phyloP scores from a whole-genome alignment of 768 basidiomycete genomes.

The Pseudohyphozyma bogoriensis region DNA sequence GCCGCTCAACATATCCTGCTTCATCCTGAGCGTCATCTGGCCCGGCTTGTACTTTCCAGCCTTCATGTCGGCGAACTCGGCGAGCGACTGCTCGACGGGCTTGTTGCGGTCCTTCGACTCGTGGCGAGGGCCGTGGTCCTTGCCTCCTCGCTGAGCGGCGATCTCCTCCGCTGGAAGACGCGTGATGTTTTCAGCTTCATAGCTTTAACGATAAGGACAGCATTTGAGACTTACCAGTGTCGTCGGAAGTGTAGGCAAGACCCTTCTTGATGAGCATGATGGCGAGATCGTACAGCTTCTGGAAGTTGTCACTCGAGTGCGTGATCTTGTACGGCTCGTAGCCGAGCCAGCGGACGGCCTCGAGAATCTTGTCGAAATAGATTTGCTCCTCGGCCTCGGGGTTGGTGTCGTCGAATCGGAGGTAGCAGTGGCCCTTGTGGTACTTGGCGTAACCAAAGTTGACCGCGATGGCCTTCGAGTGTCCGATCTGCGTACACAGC shows the following conservation, averaged over 20 bases:
- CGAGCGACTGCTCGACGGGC: constrained; percentile 74
- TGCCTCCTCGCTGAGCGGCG: constrained; percentile 73
- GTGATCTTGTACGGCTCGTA: constrained; percentile 99
- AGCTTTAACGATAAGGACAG: constrained; percentile 2
- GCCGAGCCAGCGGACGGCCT: constrained; percentile 91
- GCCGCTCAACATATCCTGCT: constrained; percentile 80
- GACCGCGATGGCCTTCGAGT: constrained; percentile 96
- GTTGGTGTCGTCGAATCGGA: constrained; percentile 97
- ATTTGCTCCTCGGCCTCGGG: constrained; percentile 92
- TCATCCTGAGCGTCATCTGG: constrained; percentile 90
- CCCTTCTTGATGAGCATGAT: constrained; percentile 77
- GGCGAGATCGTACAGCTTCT: constrained; percentile 72
- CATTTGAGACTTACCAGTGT: constrained; percentile 72
- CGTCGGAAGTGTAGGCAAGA: constrained; percentile 92
- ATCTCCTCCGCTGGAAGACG: constrained; percentile 71
- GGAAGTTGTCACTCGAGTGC: constrained; percentile 96
- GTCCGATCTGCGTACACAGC: constrained; percentile 58
- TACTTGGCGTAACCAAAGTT: constrained; percentile 98
- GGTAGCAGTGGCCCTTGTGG: constrained; percentile 81
- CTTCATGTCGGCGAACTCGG: constrained; percentile 86
- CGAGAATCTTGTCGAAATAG: constrained; percentile 93
- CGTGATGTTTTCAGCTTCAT: no score
- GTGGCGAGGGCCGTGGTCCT: constrained; percentile 62
- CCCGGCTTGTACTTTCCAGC: constrained; percentile 81
- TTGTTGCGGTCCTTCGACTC: constrained; percentile 79